A percentile compares a stretch with the other conserved stretches of the same genome.
phyloP scores from a whole-genome alignment of 768 basidiomycete species.

The Lactarius pseudohatsudake region DNA sequence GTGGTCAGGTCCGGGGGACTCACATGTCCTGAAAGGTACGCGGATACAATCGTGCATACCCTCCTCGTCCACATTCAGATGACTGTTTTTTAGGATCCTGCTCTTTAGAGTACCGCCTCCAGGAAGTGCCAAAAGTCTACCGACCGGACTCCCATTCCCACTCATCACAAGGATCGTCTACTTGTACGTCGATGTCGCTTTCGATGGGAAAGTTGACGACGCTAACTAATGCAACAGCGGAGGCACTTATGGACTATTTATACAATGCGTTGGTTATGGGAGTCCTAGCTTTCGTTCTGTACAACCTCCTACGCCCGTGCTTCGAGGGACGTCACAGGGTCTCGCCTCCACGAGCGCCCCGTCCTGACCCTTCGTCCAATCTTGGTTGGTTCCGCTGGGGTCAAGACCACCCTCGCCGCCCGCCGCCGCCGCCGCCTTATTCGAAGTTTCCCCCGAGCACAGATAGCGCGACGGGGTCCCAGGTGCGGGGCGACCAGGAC shows the following conservation, averaged over 20 bases:
- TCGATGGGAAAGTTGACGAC: neutral
- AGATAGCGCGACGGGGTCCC: slow-evolving; percentile 41
- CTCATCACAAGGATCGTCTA: neutral
- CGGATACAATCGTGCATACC: neutral
- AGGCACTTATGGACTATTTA: neutral
- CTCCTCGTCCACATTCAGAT: slow-evolving; percentile 8
- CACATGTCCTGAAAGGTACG: slow-evolving; percentile 80
- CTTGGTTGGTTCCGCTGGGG: slow-evolving; percentile 54
- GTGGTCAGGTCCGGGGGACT: slow-evolving; percentile 80
- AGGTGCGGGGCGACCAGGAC: slow-evolving; percentile 1
- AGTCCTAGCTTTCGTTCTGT: slow-evolving; percentile 53
- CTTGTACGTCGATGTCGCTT: slow-evolving; percentile 6
- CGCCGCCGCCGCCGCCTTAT: slow-evolving; percentile 57
- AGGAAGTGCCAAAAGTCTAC: slow-evolving; percentile 54
- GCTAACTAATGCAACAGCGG: slow-evolving; percentile 15
- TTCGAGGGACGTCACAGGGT: slow-evolving; percentile 36
- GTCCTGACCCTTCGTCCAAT: slow-evolving; percentile 35
- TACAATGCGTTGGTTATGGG: slow-evolving; percentile 31
- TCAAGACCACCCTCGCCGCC: slow-evolving; percentile 38
- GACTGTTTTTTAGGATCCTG: slow-evolving; percentile 64
- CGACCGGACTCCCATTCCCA: slow-evolving; percentile 22
- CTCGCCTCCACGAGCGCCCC: slow-evolving; percentile 35
- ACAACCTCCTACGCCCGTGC: slow-evolving; percentile 60
- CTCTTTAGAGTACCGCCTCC: slow-evolving; percentile 78
- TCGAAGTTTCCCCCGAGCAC: slow-evolving; percentile 32